These are phyloP conservation scores for Pisolithus microcarpus DNA, from an alignment of 768 basidiomycete genomes.

Conservation along the genomic window DNA sequence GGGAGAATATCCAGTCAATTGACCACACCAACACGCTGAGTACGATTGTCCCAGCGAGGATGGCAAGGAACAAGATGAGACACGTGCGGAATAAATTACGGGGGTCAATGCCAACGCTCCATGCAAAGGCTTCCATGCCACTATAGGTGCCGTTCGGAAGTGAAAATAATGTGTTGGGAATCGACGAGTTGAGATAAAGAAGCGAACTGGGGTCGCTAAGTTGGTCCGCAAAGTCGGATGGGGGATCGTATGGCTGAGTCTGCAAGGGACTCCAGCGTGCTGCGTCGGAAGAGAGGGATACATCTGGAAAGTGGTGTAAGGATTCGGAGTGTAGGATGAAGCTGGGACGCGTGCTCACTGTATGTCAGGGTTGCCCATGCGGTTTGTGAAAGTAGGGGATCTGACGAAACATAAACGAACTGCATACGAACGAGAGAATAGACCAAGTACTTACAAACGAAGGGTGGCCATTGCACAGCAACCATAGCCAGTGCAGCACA, in stretches of 20 bases:
- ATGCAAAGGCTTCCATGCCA: conserved; percentile 81
- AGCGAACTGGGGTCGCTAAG: conserved; percentile 63
- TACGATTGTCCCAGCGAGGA: conserved; percentile 64
- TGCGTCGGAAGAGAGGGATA: conserved; percentile 54
- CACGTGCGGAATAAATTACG: conserved; percentile 79
- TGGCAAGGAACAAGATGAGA: conserved; percentile 73
- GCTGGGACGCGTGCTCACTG: conserved; percentile 39
- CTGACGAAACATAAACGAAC: conserved; percentile 34
- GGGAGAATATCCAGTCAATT: conserved; percentile 48
- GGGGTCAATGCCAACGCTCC: conserved; percentile 73
- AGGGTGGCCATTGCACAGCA: conserved; percentile 91
- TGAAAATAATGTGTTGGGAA: conserved; percentile 68
- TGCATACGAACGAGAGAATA: background rate
- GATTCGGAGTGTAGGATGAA: conserved; percentile 7
- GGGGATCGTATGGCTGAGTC: conserved; percentile 52
- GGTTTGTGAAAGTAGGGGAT: conserved; percentile 83
- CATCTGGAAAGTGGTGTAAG: conserved; percentile 41
- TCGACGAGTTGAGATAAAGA: conserved; percentile 63
- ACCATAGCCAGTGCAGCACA: conserved; percentile 85
- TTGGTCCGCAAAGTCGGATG: conserved; percentile 67
- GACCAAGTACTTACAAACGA: conserved; percentile 59
- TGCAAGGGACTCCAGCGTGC: conserved; percentile 64
- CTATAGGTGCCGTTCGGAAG: conserved; percentile 49
- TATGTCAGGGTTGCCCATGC: conserved; percentile 82
- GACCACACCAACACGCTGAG: conserved; percentile 69